These are phyloP conservation scores for Hibiscus mutabilis DNA, from an alignment of 345 rosid species.

Conservation along the genomic window DNA sequence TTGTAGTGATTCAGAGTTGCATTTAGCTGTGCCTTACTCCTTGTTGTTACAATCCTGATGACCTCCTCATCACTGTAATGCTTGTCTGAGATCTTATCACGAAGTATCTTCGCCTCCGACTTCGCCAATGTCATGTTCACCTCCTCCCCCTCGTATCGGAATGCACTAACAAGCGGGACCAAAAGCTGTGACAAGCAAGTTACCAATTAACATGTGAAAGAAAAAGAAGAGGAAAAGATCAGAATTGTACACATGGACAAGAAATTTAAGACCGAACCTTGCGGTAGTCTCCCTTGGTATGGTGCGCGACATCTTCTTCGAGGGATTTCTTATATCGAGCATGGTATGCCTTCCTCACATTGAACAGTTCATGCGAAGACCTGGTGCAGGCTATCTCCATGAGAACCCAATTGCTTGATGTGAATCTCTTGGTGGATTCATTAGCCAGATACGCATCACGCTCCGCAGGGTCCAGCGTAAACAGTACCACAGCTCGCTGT, in stretches of 20 bases:
- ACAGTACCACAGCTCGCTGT: slow-evolving; percentile 58
- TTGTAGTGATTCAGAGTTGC: slow-evolving; percentile 81
- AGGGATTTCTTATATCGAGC: slow-evolving; percentile 69
- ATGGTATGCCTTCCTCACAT: slow-evolving; percentile 67
- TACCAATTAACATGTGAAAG: neutral
- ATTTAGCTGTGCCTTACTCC: slow-evolving; percentile 71
- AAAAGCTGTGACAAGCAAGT: slow-evolving; percentile 42
- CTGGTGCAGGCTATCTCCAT: slow-evolving; percentile 83
- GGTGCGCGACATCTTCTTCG: slow-evolving; percentile 87
- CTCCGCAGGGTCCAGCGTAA: slow-evolving; percentile 70
- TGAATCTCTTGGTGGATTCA: slow-evolving; percentile 67
- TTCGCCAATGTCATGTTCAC: slow-evolving; percentile 61
- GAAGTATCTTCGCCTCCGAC: slow-evolving; percentile 78
- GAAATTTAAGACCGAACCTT: slow-evolving; percentile 40
- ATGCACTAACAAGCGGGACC: slow-evolving; percentile 72
- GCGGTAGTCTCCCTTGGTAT: slow-evolving; percentile 65
- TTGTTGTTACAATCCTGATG: slow-evolving; percentile 72
- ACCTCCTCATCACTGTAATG: slow-evolving; percentile 71
- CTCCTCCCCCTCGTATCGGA: slow-evolving; percentile 78
- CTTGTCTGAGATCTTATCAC: slow-evolving; percentile 63
- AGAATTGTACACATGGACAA: neutral
- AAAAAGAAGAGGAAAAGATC: neutral
- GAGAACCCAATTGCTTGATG: slow-evolving; percentile 61
- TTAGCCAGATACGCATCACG: slow-evolving; percentile 76
- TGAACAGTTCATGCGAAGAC: slow-evolving; percentile 52